phyloP scores from a whole-genome alignment of 352 stramenopile species.

The Phytopythium montanum region DNA sequence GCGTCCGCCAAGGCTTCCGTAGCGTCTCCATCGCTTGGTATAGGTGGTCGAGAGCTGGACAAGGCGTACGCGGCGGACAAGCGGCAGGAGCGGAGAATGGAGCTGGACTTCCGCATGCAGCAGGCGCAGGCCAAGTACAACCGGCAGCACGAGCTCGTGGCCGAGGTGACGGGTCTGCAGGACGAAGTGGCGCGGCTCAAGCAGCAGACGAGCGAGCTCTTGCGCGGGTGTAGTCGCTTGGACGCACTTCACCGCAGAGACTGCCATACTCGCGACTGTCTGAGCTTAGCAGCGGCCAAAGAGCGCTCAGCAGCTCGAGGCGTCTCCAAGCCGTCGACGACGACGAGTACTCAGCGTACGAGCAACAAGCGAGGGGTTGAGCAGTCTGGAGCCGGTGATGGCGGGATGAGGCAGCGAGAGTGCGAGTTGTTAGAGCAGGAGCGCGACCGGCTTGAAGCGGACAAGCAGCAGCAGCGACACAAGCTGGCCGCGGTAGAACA shows the following conservation, averaged over 20 bases:
- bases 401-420: slow-evolving; percentile 25
- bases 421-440: slow-evolving; percentile 38
- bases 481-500: slow-evolving; percentile 21
- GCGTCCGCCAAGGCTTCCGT: neutral
- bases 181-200: slow-evolving; percentile 33
- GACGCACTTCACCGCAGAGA: slow-evolving; percentile 61
- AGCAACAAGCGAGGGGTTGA: slow-evolving; percentile 8
- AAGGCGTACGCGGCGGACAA: slow-evolving; percentile 42
- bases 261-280: slow-evolving; percentile 47
- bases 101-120: slow-evolving; percentile 58
- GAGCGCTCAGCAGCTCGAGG: neutral
- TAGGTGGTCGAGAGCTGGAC: slow-evolving; percentile 27
- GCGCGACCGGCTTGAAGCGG: slow-evolving; percentile 22
- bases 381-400: slow-evolving; percentile 10
- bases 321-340: neutral
- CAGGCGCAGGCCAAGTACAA: slow-evolving; percentile 62
- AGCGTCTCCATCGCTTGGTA: neutral
- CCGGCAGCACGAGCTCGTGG: slow-evolving; percentile 43
- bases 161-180: slow-evolving; percentile 53
- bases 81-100: slow-evolving; percentile 29
- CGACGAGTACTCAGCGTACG: neutral
- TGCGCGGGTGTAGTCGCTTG: slow-evolving; percentile 31
- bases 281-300: slow-evolving; percentile 15
- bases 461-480: slow-evolving; percentile 28
- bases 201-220: slow-evolving; percentile 31